Evolutionary conservation across 1,284 basidiomycete species (phyloP).

Genomic region (Microbotryum violaceum): DNA sequence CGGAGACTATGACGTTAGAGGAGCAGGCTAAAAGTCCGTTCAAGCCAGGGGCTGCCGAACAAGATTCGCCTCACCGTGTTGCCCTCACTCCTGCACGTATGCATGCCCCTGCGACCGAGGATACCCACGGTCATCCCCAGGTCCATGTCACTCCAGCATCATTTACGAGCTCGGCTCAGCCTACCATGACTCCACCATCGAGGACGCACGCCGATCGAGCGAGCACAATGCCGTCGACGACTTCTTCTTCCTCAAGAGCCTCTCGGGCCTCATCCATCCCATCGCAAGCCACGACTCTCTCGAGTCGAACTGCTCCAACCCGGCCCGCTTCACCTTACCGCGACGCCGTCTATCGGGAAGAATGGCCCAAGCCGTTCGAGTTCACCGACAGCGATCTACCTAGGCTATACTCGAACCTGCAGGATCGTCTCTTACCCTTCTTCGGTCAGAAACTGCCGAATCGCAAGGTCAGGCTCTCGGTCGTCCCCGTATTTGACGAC

Average conservation of each 20-base stretch:
- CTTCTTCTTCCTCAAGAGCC: not conserved
- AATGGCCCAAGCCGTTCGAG: slow-evolving; percentile 22
- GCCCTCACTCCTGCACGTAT: too few relatives aligned
- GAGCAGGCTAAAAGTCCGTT: slow-evolving; percentile 4
- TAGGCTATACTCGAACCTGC: slow-evolving; percentile 31
- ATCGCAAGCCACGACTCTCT: too few relatives aligned
- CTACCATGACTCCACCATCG: too few relatives aligned
- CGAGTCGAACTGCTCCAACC: not conserved
- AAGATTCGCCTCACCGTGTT: too few relatives aligned
- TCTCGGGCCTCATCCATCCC: too few relatives aligned
- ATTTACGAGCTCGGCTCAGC: too few relatives aligned
- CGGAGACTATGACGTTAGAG: slow-evolving; percentile 19
- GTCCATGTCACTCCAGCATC: too few relatives aligned
- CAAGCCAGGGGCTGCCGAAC: not conserved
- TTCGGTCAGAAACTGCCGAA: slow-evolving; percentile 31
- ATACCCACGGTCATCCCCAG: too few relatives aligned
- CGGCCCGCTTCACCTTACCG: not conserved
- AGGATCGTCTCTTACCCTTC: slow-evolving; percentile 33
- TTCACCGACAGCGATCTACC: slow-evolving; percentile 11
- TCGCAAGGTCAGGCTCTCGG: slow-evolving; percentile 29
- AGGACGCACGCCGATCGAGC: not conserved
- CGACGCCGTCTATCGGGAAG: slow-evolving; percentile 1
- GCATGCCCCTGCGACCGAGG: too few relatives aligned
- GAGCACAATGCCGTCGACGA: not conserved
- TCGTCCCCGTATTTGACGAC: slow-evolving; percentile 13